These are phyloP conservation scores for Pichia sorboxylosa DNA, from an alignment of 1,139 yeast species.

Conservation along the genomic window DNA sequence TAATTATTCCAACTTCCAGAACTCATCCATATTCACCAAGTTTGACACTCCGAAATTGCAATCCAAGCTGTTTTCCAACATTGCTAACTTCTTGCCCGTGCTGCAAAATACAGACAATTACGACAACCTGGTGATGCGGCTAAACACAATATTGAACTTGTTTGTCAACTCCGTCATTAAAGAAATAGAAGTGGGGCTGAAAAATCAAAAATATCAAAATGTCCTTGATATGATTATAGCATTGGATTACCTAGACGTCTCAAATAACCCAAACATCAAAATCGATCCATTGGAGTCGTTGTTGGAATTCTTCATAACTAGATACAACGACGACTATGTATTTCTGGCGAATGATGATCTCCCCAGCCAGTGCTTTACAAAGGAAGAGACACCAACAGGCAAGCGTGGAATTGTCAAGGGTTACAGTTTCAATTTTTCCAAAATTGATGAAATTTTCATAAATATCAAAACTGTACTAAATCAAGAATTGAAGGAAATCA, in stretches of 20 bases:
- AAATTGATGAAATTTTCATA: constrained; percentile 19
- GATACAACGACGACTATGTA: constrained; percentile 22
- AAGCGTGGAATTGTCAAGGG: constrained; percentile 22
- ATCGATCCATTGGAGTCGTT: constrained; percentile 34
- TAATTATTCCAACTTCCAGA: constrained; percentile 32
- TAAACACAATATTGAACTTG: constrained; percentile 51
- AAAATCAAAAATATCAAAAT: constrained; percentile 33
- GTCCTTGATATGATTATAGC: constrained; percentile 22
- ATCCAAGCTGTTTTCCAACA: constrained; percentile 26
- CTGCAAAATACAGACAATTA: constrained; percentile 22
- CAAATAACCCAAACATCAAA: constrained; percentile 24
- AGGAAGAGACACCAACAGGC: constrained; percentile 2
- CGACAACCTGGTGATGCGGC: constrained; percentile 28
- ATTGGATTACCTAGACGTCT: constrained; percentile 27
- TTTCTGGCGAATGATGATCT: constrained; percentile 16
- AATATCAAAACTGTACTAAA: constrained; percentile 13
- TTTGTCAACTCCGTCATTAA: constrained; percentile 63
- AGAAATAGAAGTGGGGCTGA: constrained; percentile 57
- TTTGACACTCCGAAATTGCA: constrained; percentile 40
- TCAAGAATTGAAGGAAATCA: constrained; percentile 19
- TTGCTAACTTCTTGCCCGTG: constrained; percentile 27
- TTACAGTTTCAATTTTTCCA: constrained; percentile 15
- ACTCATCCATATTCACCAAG: constrained; percentile 35
- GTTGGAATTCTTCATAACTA: constrained; percentile 30
- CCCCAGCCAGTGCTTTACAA: constrained; percentile 9